These are phyloP conservation scores for Cystobasidium tubakii DNA, from an alignment of 768 basidiomycete genomes.

Conservation along the genomic window DNA sequence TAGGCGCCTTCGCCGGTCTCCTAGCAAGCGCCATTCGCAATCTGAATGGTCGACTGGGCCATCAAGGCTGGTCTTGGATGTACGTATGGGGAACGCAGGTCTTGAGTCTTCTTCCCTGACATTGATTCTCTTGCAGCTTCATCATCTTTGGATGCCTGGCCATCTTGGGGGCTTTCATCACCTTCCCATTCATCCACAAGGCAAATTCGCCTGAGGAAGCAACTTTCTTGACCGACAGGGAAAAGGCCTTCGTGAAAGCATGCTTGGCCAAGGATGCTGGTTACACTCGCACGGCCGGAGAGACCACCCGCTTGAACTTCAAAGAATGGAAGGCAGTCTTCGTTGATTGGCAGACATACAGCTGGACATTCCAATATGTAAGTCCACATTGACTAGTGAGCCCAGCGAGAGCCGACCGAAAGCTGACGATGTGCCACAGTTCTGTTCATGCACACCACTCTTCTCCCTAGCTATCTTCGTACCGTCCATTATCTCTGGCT, in stretches of 20 bases:
- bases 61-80: conserved; percentile 17
- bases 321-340: conserved; percentile 16
- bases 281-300: neutral
- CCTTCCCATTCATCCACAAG: conserved; percentile 15
- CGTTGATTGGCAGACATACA: conserved; percentile 6
- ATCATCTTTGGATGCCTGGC: conserved; percentile 13
- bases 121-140: neutral
- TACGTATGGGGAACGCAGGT: neutral
- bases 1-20: neutral
- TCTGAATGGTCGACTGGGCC: neutral
- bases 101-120: neutral
- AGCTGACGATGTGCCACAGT: neutral
- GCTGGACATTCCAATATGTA: conserved; percentile 10
- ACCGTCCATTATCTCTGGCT: neutral
- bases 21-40: neutral
- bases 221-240: conserved; percentile 11
- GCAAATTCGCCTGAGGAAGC: conserved; percentile 6
- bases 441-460: conserved; percentile 11
- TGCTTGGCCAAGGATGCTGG: conserved; percentile 8
- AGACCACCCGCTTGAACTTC: neutral
- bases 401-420: neutral
- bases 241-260: conserved; percentile 2
- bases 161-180: conserved; percentile 1
- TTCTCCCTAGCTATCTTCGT: conserved; percentile 15
- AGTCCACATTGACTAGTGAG: neutral